Conservation (phyloP, 140 eudicot species). For the Flaveria floridana region DNA sequence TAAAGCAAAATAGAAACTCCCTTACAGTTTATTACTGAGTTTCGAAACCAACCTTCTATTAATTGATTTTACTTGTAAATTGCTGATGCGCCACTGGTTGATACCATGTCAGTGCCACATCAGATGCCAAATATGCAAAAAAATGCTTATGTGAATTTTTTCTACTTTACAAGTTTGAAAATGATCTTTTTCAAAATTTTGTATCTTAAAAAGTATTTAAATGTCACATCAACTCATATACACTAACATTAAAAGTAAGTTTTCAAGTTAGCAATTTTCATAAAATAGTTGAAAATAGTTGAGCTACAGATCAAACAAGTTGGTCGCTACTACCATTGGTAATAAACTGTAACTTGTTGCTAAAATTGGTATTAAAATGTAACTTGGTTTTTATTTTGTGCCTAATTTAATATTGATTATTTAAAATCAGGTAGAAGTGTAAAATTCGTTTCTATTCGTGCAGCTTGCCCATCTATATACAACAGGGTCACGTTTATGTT, state of each 20-base stretch:
- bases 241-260: not conserved
- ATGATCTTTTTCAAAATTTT: not conserved
- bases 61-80: not conserved
- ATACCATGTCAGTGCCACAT: not conserved
- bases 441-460: not conserved
- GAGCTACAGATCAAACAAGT: not conserved
- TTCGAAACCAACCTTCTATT: not conserved
- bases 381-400: not conserved
- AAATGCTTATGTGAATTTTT: not conserved
- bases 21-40: not conserved
- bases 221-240: not conserved
- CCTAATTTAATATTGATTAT: not conserved
- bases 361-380: not conserved
- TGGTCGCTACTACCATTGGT: not conserved
- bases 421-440: not conserved
- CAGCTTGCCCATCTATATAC: slow-evolving; percentile 5
- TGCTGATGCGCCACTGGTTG: not conserved
- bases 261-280: not conserved
- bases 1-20: not conserved
- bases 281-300: no score
- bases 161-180: not conserved
- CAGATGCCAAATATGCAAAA: not conserved
- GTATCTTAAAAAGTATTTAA: not conserved
- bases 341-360: not conserved
- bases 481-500: not conserved